Conservation (phyloP, 1,284 basidiomycete species). For the Ceratobasidium sp. region DNA sequence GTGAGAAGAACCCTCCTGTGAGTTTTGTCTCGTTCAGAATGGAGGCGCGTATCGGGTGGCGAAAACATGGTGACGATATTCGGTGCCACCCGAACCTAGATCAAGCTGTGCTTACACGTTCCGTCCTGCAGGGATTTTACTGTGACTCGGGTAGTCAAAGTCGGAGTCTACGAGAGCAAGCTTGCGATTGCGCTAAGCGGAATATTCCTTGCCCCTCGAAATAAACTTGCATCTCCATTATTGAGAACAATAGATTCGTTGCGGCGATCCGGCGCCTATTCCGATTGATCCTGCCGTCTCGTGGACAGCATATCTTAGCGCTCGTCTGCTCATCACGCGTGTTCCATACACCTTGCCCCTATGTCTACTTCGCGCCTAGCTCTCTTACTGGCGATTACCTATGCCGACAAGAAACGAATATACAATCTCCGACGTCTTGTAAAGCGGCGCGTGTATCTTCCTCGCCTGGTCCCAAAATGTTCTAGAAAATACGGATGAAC, state of each 20-base stretch:
- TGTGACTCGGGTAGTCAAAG: constrained; percentile 85
- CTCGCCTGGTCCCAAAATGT: constrained; percentile 91
- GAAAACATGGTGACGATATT: no score
- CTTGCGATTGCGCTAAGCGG: constrained; percentile 86
- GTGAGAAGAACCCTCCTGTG: constrained; percentile 93
- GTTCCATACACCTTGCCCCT: not conserved
- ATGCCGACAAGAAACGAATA: constrained; percentile 85
- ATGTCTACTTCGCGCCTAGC: not conserved
- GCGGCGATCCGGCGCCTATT: not conserved
- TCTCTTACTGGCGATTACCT: not conserved
- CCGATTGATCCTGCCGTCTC: not conserved
- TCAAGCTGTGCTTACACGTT: not conserved
- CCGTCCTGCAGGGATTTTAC: constrained; percentile 79
- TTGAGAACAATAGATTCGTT: not conserved
- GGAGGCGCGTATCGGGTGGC: no score
- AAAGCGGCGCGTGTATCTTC: constrained; percentile 84
- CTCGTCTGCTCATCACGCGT: not conserved
- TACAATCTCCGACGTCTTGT: constrained; percentile 89
- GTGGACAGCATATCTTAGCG: not conserved
- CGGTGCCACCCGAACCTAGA: not conserved
- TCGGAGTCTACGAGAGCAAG: constrained; percentile 83
- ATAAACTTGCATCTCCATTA: constrained; percentile 61
- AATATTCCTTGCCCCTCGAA: constrained; percentile 92
- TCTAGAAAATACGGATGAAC: constrained; percentile 59
- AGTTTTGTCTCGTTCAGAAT: no score